Base-by-base conservation (phyloP, 306 rosid species). In the Gastrolobium villosum region DNA sequence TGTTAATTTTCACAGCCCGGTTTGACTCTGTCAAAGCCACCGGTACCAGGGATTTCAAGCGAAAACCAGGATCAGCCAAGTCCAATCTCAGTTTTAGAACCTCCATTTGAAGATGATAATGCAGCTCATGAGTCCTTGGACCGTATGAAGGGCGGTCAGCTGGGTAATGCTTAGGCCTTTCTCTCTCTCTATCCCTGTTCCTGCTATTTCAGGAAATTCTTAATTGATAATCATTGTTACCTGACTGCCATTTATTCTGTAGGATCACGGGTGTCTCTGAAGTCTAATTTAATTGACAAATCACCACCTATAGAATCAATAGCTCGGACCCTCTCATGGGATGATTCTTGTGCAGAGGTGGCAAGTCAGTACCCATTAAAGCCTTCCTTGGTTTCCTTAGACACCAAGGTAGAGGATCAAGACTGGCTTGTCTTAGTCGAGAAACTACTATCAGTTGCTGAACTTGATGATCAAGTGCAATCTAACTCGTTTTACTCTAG, bases 231-330 rank as follows among this genome's bases (percentile, higher is more conserved):
- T 36, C 9, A 4, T 46, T 61, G 62, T 64, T 65, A 76, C 30
- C 70, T 14, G 36, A 76, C 53, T 68, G 34, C 20, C 61, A 59
- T 52, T 77, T 63, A 46, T 56, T 78, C 50, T 76, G 68, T 85
- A 90, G 99, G 93, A 79, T 75, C 83, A 70, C 83, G 52, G 13
- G 55, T 65, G 14, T 15, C 82, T 3, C 65, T 79, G 5, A 96
- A 83, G 87, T 93, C 93, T 77, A 96, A 91, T 79, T 91, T 93
- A 83, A 93, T 96, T 65, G 99, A 93, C 90, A 96, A 96, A 79
- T 96, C 99, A 62, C 99, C 98, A 60, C 99, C 92, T 34, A 96
- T 96, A 74, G 99, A 66, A 86, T 93, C 99, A 60, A 91, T 96
- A 64, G 85, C 98, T 7, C 90, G 99, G 80, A 96, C 97, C 65